Evolutionary conservation across 331 rosid genomes (phyloP).

Genomic region (Acacia pycnantha): DNA sequence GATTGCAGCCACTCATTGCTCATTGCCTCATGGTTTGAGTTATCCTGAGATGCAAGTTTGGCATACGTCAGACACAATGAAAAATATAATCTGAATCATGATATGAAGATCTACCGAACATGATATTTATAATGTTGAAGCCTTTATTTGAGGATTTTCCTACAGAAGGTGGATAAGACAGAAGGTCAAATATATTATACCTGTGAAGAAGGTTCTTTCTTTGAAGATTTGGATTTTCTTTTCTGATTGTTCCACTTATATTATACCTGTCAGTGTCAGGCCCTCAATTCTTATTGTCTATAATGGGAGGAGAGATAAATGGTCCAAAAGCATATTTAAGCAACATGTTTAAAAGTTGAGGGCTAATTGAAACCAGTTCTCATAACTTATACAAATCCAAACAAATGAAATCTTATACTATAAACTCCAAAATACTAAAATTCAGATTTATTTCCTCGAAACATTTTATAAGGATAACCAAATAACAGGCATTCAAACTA

Average conservation of each 20-base stretch:
- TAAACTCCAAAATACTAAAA: constrained; percentile 5
- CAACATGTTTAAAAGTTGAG: not conserved
- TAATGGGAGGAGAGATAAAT: constrained; percentile 1
- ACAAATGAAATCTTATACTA: not conserved
- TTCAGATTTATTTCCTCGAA: constrained; percentile 9
- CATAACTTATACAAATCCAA: constrained; percentile 8
- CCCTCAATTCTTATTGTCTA: not conserved
- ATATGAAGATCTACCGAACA: constrained; percentile 5
- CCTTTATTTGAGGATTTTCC: not conserved
- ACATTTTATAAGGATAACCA: not conserved
- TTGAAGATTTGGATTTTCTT: constrained; percentile 70
- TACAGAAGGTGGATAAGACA: not conserved
- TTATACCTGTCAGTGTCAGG: constrained; percentile 26
- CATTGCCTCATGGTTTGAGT: constrained; percentile 76
- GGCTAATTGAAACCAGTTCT: constrained; percentile 18
- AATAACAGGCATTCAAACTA: constrained; percentile 1
- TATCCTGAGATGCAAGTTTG: constrained; percentile 54
- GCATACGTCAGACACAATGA: constrained; percentile 20
- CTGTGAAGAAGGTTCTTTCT: constrained; percentile 73
- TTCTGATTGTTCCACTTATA: constrained; percentile 75
- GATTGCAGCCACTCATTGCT: constrained; percentile 86
- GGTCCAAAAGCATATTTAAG: not conserved
- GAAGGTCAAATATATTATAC: constrained; percentile 36
- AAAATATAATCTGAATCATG: constrained; percentile 14
- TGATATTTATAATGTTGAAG: not conserved